Evolutionary conservation across 179 eudicot species (phyloP).

Genomic region (Spinacia oleracea): DNA sequence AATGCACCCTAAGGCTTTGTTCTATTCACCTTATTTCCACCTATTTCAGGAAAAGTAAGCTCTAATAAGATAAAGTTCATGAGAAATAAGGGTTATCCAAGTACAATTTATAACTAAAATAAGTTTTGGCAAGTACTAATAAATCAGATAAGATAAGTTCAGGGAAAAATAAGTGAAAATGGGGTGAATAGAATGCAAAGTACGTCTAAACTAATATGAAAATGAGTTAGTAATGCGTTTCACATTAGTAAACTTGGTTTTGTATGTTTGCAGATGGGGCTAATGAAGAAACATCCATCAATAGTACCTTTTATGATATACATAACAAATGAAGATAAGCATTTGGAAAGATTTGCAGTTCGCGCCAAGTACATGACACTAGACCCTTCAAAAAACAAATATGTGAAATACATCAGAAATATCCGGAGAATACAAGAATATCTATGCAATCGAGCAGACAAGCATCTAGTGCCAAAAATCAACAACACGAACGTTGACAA

Average conservation of each 20-base stretch:
- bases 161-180: too few species aligned
- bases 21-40: too few species aligned
- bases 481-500: conserved; percentile 94
- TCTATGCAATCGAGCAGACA: conserved; percentile 90
- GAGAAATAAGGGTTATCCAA: too few species aligned
- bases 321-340: conserved; percentile 87
- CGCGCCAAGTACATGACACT: conserved; percentile 98
- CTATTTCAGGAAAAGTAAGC: too few species aligned
- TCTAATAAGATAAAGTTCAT: too few species aligned
- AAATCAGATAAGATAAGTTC: too few species aligned
- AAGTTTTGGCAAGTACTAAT: too few species aligned
- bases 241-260: neutral
- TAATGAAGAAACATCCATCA: conserved; percentile 98
- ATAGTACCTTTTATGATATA: conserved; percentile 94
- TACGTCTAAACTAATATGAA: neutral
- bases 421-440: conserved; percentile 90
- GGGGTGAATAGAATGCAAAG: too few species aligned
- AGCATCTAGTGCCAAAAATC: conserved; percentile 89
- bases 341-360: conserved; percentile 91
- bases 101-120: too few species aligned
- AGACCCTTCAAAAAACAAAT: conserved; percentile 88
- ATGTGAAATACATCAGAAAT: conserved; percentile 85
- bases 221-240: neutral
- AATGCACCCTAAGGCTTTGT: too few species aligned
- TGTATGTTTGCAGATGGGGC: conserved; percentile 76